These are phyloP conservation scores for Decorospora gaudefroyi DNA, from an alignment of 2,329 filamentous ascomycete species.

Conservation along the genomic window DNA sequence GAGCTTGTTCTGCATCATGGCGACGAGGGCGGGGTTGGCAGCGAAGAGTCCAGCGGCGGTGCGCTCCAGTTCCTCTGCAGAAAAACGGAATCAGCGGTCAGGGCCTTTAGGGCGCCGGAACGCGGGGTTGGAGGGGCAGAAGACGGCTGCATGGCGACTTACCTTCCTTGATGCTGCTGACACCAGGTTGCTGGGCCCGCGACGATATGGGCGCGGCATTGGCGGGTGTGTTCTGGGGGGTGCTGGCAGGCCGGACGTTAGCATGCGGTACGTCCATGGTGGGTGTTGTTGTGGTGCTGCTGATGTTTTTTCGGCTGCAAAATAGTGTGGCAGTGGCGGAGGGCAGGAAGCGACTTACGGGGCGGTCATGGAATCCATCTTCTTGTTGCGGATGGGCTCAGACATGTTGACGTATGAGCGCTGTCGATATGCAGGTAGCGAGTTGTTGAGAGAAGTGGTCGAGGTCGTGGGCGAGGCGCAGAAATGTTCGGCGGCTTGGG, in stretches of 20 bases:
- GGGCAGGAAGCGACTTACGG: slow-evolving; percentile 59
- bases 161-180: slow-evolving; percentile 98
- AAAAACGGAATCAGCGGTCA: slow-evolving; percentile 47
- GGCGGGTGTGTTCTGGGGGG: slow-evolving; percentile 96
- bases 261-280: slow-evolving; percentile 41
- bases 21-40: slow-evolving; percentile 89
- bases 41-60: slow-evolving; percentile 91
- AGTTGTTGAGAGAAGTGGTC: slow-evolving; percentile 39
- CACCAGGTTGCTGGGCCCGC: slow-evolving; percentile 91
- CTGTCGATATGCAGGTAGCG: slow-evolving; percentile 34
- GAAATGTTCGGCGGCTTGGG: slow-evolving; percentile 44
- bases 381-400: slow-evolving; percentile 70
- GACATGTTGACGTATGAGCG: slow-evolving; percentile 58
- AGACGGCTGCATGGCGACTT: slow-evolving; percentile 37
- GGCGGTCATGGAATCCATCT: slow-evolving; percentile 63
- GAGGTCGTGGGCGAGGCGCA: slow-evolving; percentile 40
- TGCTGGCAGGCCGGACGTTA: slow-evolving; percentile 61
- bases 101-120: slow-evolving; percentile 23
- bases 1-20: slow-evolving; percentile 97
- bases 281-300: slow-evolving; percentile 19
- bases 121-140: slow-evolving; percentile 41
- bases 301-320: slow-evolving; percentile 21
- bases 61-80: slow-evolving; percentile 84
- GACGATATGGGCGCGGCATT: slow-evolving; percentile 97
- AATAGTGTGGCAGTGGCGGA: slow-evolving; percentile 34